phyloP scores from a whole-genome alignment of 2,329 filamentous ascomycete species.

The Falciphora oryzae region DNA sequence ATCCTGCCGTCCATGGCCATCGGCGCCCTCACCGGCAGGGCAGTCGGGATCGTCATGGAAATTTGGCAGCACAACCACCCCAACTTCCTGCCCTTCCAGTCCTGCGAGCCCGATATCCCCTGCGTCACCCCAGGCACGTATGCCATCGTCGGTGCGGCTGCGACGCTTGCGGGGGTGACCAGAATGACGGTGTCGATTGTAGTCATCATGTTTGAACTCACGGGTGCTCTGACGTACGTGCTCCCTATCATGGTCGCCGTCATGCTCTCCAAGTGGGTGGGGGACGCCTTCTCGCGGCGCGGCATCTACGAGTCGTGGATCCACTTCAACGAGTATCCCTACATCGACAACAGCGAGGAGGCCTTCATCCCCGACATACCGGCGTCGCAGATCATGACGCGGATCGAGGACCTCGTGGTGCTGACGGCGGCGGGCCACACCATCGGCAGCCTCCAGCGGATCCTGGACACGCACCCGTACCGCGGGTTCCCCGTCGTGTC shows the following conservation, averaged over 20 bases:
- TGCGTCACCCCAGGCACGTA: slow-evolving; percentile 95
- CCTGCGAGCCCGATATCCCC: slow-evolving; percentile 77
- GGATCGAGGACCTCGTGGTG: slow-evolving; percentile 82
- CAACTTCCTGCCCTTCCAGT: slow-evolving; percentile 67
- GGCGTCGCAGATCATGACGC: slow-evolving; percentile 86
- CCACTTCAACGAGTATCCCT: slow-evolving; percentile 90
- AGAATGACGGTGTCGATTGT: slow-evolving; percentile 98
- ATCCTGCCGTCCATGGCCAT: slow-evolving; percentile 96
- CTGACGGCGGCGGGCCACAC: slow-evolving; percentile 86
- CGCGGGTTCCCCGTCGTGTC: slow-evolving; percentile 90
- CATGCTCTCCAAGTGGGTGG: slow-evolving; percentile 97
- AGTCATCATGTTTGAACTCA: slow-evolving; percentile 99
- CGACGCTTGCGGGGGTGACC: slow-evolving; percentile 88
- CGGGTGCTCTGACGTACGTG: slow-evolving; percentile 93
- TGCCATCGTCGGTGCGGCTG: slow-evolving; percentile 91
- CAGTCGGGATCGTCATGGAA: slow-evolving; percentile 82
- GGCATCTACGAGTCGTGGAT: slow-evolving; percentile 99
- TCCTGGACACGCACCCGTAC: slow-evolving; percentile 70
- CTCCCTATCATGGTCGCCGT: slow-evolving; percentile 98
- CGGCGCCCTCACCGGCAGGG: slow-evolving; percentile 82
- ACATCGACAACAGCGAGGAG: slow-evolving; percentile 86
- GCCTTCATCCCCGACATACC: slow-evolving; percentile 71
- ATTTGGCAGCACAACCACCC: slow-evolving; percentile 80
- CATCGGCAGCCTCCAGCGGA: slow-evolving; percentile 63
- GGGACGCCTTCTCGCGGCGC: slow-evolving; percentile 84